These are phyloP conservation scores for Colletotrichum tabaci DNA, from an alignment of 2,329 filamentous ascomycete genomes.

Conservation along the genomic window DNA sequence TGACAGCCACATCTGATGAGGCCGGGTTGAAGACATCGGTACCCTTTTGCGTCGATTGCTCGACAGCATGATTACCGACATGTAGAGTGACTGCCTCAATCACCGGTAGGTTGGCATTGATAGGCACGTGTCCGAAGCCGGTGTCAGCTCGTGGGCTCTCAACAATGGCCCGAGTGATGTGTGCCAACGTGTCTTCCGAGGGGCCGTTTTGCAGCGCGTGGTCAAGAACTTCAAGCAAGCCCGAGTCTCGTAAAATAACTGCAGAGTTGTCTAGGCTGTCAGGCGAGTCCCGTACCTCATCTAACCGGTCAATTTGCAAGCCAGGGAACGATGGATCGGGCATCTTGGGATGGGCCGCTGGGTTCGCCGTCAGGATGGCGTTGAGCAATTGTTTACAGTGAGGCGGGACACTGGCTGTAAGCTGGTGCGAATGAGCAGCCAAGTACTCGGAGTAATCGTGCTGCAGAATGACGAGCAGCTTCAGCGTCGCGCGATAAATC, in stretches of 20 bases:
- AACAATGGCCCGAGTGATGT: constrained; percentile 81
- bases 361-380: constrained; percentile 86
- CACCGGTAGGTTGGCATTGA: constrained; percentile 78
- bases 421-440: constrained; percentile 85
- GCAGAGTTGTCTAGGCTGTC: constrained; percentile 75
- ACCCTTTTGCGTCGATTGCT: constrained; percentile 70
- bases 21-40: constrained; percentile 75
- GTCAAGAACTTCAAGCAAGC: constrained; percentile 73
- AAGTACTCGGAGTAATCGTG: constrained; percentile 97
- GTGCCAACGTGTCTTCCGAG: constrained; percentile 80
- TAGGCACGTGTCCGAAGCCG: constrained; percentile 75
- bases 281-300: constrained; percentile 80
- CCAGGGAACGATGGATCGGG: constrained; percentile 81
- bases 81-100: constrained; percentile 89
- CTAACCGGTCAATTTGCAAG: constrained; percentile 82
- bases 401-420: constrained; percentile 85
- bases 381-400: constrained; percentile 92
- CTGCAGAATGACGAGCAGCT: constrained; percentile 87
- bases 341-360: constrained; percentile 76
- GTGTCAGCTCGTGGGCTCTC: constrained; percentile 71
- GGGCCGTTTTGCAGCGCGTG: constrained; percentile 73
- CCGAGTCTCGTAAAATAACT: constrained; percentile 66
- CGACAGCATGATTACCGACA: constrained; percentile 81
- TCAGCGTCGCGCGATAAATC: constrained; percentile 86
- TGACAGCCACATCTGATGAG: constrained; percentile 77